Evolutionary conservation across 176 grass and related monocot genomes (phyloP).

Genomic region (Saccharum officinarum): DNA sequence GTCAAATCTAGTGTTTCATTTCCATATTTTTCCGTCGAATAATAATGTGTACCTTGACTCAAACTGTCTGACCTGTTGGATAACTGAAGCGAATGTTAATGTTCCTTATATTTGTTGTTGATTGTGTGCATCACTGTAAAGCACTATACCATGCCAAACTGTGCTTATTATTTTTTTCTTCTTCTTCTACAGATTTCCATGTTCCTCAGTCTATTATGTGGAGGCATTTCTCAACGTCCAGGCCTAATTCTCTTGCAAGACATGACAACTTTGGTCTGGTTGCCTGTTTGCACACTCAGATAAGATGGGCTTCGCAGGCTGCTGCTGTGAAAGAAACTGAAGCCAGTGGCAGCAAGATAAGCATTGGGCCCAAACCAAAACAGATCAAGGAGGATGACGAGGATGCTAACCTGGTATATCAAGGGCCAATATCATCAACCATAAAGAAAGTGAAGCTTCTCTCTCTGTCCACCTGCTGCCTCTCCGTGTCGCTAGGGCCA

Average conservation of each 20-base stretch:
- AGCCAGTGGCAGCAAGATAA: slow-evolving; percentile 61
- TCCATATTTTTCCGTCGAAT: not conserved
- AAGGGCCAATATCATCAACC: slow-evolving; percentile 91
- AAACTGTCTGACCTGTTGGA: not conserved
- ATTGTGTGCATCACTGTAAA: not conserved
- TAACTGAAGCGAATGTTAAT: not conserved
- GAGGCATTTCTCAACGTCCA: slow-evolving; percentile 51
- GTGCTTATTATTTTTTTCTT: not conserved
- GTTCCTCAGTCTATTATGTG: slow-evolving; percentile 30
- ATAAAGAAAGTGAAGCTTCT: slow-evolving; percentile 99
- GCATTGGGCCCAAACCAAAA: slow-evolving; percentile 76
- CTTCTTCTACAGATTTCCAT: slow-evolving; percentile 43
- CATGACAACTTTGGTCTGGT: not conserved
- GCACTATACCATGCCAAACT: not conserved
- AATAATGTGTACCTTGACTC: not conserved
- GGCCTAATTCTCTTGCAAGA: slow-evolving; percentile 26
- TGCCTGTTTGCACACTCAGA: slow-evolving; percentile 36
- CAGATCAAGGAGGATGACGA: slow-evolving; percentile 54
- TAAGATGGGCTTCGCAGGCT: slow-evolving; percentile 62
- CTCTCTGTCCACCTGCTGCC: slow-evolving; percentile 94
- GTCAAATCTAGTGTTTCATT: not conserved
- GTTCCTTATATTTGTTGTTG: not conserved
- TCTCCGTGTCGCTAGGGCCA: slow-evolving; percentile 84
- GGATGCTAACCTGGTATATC: slow-evolving; percentile 54
- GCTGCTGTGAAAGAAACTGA: slow-evolving; percentile 59